Evolutionary conservation across 73 alveolate genomes (phyloP).

Genomic region (Paramecium octaurelia): DNA sequence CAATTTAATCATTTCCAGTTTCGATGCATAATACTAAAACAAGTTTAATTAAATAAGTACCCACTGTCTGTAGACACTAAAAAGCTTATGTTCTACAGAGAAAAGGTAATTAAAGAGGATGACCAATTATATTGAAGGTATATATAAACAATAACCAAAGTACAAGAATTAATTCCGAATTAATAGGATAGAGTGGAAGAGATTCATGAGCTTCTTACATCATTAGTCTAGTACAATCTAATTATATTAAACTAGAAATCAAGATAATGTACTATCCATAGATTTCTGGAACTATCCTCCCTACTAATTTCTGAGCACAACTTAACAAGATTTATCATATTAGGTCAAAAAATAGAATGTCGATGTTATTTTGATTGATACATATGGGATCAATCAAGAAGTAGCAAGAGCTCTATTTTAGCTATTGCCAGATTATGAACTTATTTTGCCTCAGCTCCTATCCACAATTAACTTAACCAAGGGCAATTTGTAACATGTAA

Average conservation of each 20-base stretch:
- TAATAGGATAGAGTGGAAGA: neutral
- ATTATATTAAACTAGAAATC: neutral
- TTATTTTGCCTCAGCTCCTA: neutral
- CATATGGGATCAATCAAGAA: neutral
- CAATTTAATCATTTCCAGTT: neutral
- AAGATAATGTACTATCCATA: neutral
- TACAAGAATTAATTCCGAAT: neutral
- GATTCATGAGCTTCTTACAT: neutral
- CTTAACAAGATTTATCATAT: neutral
- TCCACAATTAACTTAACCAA: neutral
- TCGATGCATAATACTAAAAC: neutral
- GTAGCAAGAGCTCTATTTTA: neutral
- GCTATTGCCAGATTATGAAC: neutral
- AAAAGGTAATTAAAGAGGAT: neutral
- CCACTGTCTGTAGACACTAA: neutral
- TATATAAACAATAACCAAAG: neutral
- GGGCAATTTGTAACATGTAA: constrained; percentile 26
- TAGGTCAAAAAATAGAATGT: neutral
- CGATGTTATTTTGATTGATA: neutral
- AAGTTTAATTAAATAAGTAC: constrained; percentile 8
- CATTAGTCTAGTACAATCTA: neutral
- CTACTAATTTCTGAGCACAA: neutral
- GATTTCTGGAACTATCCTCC: neutral
- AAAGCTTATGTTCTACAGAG: neutral
- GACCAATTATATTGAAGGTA: neutral